phyloP scores from a whole-genome alignment of 345 rosid species.

The Boechera retrofracta region DNA sequence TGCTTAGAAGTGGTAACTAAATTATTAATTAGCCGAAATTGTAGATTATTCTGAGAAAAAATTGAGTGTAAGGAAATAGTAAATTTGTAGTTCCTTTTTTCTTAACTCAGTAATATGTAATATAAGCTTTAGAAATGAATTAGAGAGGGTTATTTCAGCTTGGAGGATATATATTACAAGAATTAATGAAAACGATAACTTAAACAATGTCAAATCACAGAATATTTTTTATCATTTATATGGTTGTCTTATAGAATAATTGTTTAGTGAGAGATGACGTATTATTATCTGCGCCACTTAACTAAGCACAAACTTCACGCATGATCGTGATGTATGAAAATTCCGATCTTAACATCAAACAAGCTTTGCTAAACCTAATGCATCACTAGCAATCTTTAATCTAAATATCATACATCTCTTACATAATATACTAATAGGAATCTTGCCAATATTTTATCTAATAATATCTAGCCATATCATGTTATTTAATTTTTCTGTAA shows the following conservation, averaged over 20 bases:
- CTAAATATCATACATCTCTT: background rate
- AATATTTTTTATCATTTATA: background rate
- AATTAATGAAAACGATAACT: background rate
- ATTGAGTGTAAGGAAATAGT: background rate
- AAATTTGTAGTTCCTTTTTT: background rate
- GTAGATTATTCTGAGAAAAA: too few species aligned
- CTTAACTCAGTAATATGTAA: background rate
- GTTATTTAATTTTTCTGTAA: background rate
- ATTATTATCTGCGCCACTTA: constrained; percentile 36
- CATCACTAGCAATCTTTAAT: constrained; percentile 2
- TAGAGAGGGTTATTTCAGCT: background rate
- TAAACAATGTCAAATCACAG: constrained; percentile 27
- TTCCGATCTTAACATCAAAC: background rate
- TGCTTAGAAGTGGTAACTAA: background rate
- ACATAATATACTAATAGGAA: background rate
- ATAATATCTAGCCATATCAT: background rate
- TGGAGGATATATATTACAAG: background rate
- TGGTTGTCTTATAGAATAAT: constrained; percentile 20
- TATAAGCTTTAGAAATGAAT: background rate
- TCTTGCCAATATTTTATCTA: background rate
- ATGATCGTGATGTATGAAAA: constrained; percentile 35
- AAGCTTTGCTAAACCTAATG: constrained; percentile 23
- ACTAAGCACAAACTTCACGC: constrained; percentile 38
- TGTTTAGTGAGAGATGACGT: constrained; percentile 23
- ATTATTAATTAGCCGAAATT: background rate